A percentile compares a stretch with the other conserved stretches of the same genome.
Conservation (phyloP, 2,329 filamentous ascomycete species). For the Aphanocladium album region DNA sequence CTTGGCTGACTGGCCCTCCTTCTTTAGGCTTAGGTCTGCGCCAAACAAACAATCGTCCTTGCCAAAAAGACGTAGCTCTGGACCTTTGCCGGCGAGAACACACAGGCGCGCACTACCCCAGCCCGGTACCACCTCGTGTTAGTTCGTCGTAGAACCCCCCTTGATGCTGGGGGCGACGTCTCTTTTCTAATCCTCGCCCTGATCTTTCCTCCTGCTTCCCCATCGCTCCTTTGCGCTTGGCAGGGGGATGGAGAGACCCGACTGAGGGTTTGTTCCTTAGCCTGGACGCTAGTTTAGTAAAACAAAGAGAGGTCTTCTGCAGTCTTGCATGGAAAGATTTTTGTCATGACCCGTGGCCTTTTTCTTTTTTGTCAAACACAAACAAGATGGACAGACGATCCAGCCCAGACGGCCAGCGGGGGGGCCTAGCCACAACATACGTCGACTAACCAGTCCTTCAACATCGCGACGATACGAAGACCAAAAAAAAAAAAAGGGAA, state of each 20-base stretch:
- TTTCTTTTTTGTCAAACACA: neutral
- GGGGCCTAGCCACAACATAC: too few species aligned
- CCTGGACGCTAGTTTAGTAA: neutral
- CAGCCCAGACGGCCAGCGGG: too few species aligned
- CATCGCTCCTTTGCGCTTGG: neutral
- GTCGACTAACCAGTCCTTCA: too few species aligned
- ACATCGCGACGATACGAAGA: too few species aligned
- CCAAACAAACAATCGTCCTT: neutral
- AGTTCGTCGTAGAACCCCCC: neutral
- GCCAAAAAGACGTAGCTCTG: neutral
- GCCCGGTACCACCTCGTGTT: neutral
- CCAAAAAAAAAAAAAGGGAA: too few species aligned
- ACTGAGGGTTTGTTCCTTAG: neutral
- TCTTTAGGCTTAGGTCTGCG: neutral
- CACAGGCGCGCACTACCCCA: neutral
- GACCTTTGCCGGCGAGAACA: neutral
- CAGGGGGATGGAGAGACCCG: neutral
- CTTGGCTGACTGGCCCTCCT: neutral
- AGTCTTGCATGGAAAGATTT: neutral
- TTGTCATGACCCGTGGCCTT: neutral
- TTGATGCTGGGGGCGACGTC: neutral
- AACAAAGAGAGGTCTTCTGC: neutral
- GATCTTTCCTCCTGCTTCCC: neutral
- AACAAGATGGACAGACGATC: too few species aligned
- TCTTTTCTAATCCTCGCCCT: neutral